These are phyloP conservation scores for Eimeria acervulina DNA, from an alignment of 169 alveolate species.

Conservation along the genomic window DNA sequence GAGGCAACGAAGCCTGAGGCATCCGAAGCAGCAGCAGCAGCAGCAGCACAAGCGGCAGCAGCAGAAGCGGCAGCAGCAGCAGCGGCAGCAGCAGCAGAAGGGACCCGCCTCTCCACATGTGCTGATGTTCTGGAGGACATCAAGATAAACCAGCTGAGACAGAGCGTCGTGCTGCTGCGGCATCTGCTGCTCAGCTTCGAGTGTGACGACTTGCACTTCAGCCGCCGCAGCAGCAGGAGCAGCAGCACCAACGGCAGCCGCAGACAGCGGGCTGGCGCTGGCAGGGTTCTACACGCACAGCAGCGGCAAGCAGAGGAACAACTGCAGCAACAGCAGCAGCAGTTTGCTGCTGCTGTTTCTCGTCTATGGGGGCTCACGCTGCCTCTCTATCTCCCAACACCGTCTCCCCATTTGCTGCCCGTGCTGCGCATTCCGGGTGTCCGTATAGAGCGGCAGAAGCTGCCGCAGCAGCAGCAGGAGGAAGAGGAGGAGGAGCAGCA, in stretches of 20 bases:
- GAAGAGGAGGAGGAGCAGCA: slow-evolving; percentile 48
- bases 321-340: slow-evolving; percentile 43
- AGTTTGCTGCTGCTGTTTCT: slow-evolving; percentile 60
- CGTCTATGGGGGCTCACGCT: slow-evolving; percentile 56
- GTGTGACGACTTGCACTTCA: neutral
- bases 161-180: slow-evolving; percentile 59
- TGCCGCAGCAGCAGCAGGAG: slow-evolving; percentile 48
- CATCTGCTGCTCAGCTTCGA: slow-evolving; percentile 66
- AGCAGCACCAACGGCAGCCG: neutral
- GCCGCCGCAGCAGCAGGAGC: slow-evolving; percentile 69
- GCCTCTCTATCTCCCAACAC: neutral
- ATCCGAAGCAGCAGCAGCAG: neutral
- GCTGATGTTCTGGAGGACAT: slow-evolving; percentile 47
- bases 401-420: slow-evolving; percentile 49
- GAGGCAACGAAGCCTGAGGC: slow-evolving; percentile 8
- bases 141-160: slow-evolving; percentile 27
- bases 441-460: slow-evolving; percentile 65
- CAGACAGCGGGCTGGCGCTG: slow-evolving; percentile 15
- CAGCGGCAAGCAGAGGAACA: slow-evolving; percentile 27
- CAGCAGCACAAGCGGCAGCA: slow-evolving; percentile 58
- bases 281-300: neutral
- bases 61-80: slow-evolving; percentile 66
- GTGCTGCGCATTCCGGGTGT: slow-evolving; percentile 58
- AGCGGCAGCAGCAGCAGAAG: slow-evolving; percentile 68
- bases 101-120: neutral